Percentiles rank a stretch among this genome's conserved stretches.
Evolutionary conservation across 2,329 filamentous ascomycete species (phyloP).

Genomic region (Apiospora marii): DNA sequence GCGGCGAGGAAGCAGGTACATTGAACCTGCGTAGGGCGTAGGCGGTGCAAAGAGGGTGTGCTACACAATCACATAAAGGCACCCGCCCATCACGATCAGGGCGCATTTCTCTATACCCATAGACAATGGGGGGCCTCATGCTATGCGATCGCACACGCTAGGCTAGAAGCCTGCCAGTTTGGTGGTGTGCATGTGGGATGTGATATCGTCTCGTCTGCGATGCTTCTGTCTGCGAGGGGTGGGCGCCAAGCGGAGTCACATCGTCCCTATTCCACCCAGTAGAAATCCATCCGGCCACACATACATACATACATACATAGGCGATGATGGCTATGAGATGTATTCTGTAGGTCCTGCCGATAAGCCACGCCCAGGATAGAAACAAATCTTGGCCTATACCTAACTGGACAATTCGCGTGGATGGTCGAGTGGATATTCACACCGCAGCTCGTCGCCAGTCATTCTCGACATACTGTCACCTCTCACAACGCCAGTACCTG

Average conservation of each 20-base stretch:
- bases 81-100: conserved; percentile 21
- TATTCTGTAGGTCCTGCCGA: not conserved
- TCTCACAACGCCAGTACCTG: not conserved
- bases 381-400: conserved; percentile 1
- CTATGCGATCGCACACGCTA: conserved; percentile 5
- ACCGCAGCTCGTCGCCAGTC: conserved; percentile 14
- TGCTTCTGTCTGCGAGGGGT: conserved; percentile 3
- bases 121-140: not conserved
- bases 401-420: conserved; percentile 13
- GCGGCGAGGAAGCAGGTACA: conserved; percentile 22
- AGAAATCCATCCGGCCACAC: not conserved
- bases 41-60: conserved; percentile 20
- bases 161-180: not conserved
- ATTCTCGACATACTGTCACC: not conserved
- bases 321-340: not conserved
- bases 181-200: conserved; percentile 4
- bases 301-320: not conserved
- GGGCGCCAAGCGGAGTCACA: conserved; percentile 19
- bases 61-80: conserved; percentile 14
- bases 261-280: conserved; percentile 12
- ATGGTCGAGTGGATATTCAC: conserved; percentile 3
- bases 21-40: conserved; percentile 22
- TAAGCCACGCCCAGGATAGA: conserved; percentile 18
- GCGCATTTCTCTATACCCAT: not conserved
- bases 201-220: conserved; percentile 8